These are phyloP conservation scores for Zostera marina DNA, from an alignment of 116 monocot species.

Conservation along the genomic window DNA sequence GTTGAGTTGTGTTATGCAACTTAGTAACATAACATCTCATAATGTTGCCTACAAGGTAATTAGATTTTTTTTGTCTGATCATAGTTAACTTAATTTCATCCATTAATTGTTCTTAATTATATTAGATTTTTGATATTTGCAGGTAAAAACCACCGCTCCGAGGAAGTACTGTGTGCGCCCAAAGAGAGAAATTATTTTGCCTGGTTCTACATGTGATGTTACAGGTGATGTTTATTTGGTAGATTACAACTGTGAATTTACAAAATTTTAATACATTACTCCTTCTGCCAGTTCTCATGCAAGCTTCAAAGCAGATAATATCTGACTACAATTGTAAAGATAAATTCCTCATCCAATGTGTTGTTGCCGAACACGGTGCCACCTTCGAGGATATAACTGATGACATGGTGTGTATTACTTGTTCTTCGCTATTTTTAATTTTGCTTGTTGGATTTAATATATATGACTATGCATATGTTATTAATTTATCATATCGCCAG, in stretches of 20 bases:
- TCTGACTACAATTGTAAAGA: slow-evolving; percentile 72
- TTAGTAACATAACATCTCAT: not conserved
- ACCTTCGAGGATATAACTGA: slow-evolving; percentile 47
- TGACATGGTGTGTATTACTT: slow-evolving; percentile 36
- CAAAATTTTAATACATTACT: not conserved
- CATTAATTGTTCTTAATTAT: not conserved
- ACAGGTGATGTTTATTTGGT: slow-evolving; percentile 26
- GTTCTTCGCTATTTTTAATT: not conserved
- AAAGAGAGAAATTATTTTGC: slow-evolving; percentile 47
- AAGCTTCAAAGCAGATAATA: slow-evolving; percentile 68
- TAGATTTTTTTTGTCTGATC: not conserved
- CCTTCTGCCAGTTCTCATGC: slow-evolving; percentile 98
- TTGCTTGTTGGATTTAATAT: not conserved
- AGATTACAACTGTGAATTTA: not conserved
- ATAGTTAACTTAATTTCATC: not conserved
- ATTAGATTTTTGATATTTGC: not conserved
- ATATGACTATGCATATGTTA: not conserved
- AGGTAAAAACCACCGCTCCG: slow-evolving; percentile 92
- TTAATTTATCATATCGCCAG: slow-evolving; percentile 18
- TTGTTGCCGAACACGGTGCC: slow-evolving; percentile 25
- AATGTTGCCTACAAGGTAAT: slow-evolving; percentile 50
- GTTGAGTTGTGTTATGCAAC: not conserved
- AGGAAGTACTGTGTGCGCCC: slow-evolving; percentile 85
- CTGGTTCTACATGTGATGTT: slow-evolving; percentile 41
- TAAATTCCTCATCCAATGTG: slow-evolving; percentile 78